Evolutionary conservation across 495 filamentous ascomycete genomes (phyloP).

Genomic region (Neurospora sp.): DNA sequence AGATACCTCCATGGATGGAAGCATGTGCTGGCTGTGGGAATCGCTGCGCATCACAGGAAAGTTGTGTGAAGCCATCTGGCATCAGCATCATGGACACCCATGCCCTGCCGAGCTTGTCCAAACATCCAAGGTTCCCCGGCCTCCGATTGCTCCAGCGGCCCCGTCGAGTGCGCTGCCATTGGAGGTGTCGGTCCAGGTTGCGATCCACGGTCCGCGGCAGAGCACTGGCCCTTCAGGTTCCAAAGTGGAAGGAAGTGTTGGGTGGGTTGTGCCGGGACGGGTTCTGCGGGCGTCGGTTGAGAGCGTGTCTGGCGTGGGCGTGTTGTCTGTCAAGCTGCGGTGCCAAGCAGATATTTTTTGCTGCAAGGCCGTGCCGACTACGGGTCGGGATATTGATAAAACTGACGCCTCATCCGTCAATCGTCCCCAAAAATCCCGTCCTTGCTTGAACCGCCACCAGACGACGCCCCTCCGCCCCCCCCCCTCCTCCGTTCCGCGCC

Average conservation of each 20-base stretch:
- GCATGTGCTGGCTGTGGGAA: background rate
- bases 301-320: background rate
- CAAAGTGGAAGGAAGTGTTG: background rate
- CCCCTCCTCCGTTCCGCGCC: background rate
- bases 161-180: background rate
- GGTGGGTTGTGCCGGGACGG: slow-evolving; percentile 2
- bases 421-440: background rate
- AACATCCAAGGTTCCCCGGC: background rate
- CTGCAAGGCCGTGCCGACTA: slow-evolving; percentile 9
- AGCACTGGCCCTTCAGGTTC: background rate
- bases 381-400: slow-evolving; percentile 5
- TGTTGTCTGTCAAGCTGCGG: slow-evolving; percentile 3
- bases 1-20: background rate
- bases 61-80: background rate
- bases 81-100: background rate
- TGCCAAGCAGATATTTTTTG: background rate
- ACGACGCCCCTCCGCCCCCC: background rate
- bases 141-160: background rate
- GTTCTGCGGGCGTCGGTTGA: background rate
- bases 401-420: background rate
- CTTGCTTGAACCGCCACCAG: background rate
- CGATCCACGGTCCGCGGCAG: background rate
- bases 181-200: background rate
- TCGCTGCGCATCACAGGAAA: background rate
- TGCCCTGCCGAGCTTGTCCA: background rate